Base-by-base conservation (phyloP, 2,329 filamentous ascomycete genomes). In the Monosporascus sp. region DNA sequence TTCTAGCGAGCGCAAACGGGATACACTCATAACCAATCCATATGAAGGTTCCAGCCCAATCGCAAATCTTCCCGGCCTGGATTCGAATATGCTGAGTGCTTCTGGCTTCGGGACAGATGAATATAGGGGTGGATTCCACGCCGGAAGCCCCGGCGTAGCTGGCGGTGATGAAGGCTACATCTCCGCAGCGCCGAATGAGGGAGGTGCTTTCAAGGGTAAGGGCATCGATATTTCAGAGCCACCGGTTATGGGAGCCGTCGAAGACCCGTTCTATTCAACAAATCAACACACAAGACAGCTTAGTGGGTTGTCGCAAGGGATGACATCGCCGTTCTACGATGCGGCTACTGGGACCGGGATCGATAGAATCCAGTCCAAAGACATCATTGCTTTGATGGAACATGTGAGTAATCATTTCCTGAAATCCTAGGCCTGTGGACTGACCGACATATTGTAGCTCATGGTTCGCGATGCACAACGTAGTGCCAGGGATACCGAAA, bases 331-430 rank as follows among this genome's bases (percentile, higher is more conserved):
- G 3, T 77, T 97, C 20, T 97, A 96, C 65, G 94, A 99, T 67
- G 85, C 89, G 54, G 82, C 92, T 3, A 96, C 89, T 1, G 93
- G 93, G 50, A 85, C 84, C 57, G 92, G 91, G 36, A 88, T 96
- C 50, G 92, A 97, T 60, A 82, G 87, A 47, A 97, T 99, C 49
- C 88, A 97, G 68, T 96, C 91, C 46, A 94, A 95, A 72, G 94
- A 99, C 65, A 95, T 99, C 62, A 88, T 99, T 58, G 90, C 93
- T 24, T 76, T 99, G 55, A 99, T 99, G 94, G 93, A 99, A 67
- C 94, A 99, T 70, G 82, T 86, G 73, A 78, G 83, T 76, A 49
- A 49, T 47, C 52, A 25, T 45, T 51, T 11, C 47, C 25, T 6
- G 44, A 34, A 34, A 34, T 14, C 14, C 9, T 34, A 34, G 31